Conservation (phyloP, 306 rosid genomes). For the Gleditsia sinensis region DNA sequence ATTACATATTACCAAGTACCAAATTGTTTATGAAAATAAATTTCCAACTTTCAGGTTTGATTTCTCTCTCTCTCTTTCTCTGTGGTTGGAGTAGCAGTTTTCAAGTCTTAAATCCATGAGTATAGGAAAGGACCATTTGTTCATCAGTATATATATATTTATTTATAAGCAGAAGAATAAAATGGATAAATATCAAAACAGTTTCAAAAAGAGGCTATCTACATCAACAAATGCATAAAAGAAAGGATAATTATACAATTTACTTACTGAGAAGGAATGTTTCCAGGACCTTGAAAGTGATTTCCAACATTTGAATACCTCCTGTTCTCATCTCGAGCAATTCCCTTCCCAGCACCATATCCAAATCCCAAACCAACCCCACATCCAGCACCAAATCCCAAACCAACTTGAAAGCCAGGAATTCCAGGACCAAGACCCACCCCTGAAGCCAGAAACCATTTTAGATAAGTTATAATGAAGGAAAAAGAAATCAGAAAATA, state of each 20-base stretch:
- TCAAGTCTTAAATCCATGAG: background rate
- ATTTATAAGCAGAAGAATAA: background rate
- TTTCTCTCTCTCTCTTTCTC: background rate
- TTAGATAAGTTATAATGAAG: conserved; percentile 11
- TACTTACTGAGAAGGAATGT: conserved; percentile 65
- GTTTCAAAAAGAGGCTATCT: conserved; percentile 21
- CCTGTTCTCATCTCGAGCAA: conserved; percentile 66
- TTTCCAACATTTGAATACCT: conserved; percentile 75
- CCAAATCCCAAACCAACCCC: conserved; percentile 91
- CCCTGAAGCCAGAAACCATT: conserved; percentile 49
- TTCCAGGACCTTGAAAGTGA: conserved; percentile 40
- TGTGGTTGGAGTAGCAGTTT: background rate
- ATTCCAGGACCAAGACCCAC: conserved; percentile 84
- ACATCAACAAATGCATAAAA: background rate
- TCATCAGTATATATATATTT: background rate
- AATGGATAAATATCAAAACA: background rate
- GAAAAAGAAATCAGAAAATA: conserved; percentile 2
- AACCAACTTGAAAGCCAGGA: conserved; percentile 80
- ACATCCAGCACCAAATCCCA: conserved; percentile 88
- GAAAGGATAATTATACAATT: conserved; percentile 1
- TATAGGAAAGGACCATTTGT: background rate
- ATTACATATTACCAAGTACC: background rate
- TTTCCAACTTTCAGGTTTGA: background rate
- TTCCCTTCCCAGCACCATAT: conserved; percentile 84
- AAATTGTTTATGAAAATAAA: conserved; percentile 1